Evolutionary conservation across 345 rosid species (phyloP).

Genomic region (Salix udensis): DNA sequence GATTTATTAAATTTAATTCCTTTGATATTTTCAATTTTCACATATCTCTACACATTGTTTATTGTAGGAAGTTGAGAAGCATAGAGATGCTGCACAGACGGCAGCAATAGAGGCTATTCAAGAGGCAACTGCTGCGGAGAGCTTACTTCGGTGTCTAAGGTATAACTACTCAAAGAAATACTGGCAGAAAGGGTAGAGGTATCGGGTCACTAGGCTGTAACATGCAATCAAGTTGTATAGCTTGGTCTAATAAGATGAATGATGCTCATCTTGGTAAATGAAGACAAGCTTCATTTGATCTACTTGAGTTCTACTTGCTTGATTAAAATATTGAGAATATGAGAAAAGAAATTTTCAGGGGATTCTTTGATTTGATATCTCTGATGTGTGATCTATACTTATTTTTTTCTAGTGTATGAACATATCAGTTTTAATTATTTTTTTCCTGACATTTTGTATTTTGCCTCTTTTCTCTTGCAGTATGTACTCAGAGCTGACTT

Average conservation of each 20-base stretch:
- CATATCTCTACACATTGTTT: neutral
- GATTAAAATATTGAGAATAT: neutral
- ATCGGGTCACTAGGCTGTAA: neutral
- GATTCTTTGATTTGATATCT: neutral
- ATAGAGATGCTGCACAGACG: conserved; percentile 80
- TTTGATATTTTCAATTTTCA: conserved; percentile 5
- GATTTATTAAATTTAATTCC: neutral
- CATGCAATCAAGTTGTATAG: too few species aligned
- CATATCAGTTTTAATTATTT: neutral
- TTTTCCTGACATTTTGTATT: neutral
- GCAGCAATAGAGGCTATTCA: conserved; percentile 88
- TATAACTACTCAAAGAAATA: conserved; percentile 16
- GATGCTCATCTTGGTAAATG: too few species aligned
- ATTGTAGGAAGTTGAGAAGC: conserved; percentile 79
- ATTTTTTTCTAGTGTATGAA: neutral
- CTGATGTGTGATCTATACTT: neutral
- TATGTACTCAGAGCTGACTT: conserved; percentile 60
- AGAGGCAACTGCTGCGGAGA: conserved; percentile 93
- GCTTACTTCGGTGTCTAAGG: conserved; percentile 88
- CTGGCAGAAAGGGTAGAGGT: neutral
- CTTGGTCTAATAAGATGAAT: too few species aligned
- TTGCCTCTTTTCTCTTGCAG: conserved; percentile 38
- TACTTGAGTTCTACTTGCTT: neutral
- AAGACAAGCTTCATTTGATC: too few species aligned
- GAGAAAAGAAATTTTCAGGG: neutral